phyloP scores from a whole-genome alignment of 257 asterid genomes.

The Solanum sitiens region DNA sequence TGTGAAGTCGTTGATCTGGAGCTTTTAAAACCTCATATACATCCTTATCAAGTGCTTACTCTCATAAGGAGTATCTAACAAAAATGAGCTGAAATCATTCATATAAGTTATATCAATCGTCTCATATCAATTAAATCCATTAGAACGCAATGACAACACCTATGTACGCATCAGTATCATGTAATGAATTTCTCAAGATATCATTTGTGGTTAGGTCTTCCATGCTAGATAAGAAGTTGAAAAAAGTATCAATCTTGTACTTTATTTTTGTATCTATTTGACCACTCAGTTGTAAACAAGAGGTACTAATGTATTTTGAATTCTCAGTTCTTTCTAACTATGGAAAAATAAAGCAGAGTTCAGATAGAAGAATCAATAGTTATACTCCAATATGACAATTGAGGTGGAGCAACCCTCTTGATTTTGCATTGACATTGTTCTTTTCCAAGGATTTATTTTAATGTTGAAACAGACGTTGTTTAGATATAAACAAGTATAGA shows the following conservation, averaged over 20 bases:
- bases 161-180: slow-evolving; percentile 23
- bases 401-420: too few relatives aligned
- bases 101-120: too few relatives aligned
- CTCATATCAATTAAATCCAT: slow-evolving; percentile 19
- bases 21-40: slow-evolving; percentile 6
- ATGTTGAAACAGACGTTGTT: too few relatives aligned
- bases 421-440: background rate
- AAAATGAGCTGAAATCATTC: too few relatives aligned
- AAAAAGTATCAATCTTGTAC: background rate
- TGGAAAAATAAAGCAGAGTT: slow-evolving; percentile 1
- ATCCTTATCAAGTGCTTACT: slow-evolving; percentile 7
- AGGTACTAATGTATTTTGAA: slow-evolving; percentile 2
- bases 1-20: slow-evolving; percentile 10
- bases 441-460: too few relatives aligned
- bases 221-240: background rate
- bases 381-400: too few relatives aligned
- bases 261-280: background rate
- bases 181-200: background rate
- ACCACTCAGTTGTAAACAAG: slow-evolving; percentile 5
- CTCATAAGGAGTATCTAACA: background rate
- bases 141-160: slow-evolving; percentile 17
- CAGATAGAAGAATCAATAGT: background rate
- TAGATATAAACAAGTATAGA: too few relatives aligned
- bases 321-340: slow-evolving; percentile 17
- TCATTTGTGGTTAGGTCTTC: too few relatives aligned